These are phyloP conservation scores for Pestalotiopsis sp. DNA, from an alignment of 2,329 filamentous ascomycete species.

Conservation along the genomic window DNA sequence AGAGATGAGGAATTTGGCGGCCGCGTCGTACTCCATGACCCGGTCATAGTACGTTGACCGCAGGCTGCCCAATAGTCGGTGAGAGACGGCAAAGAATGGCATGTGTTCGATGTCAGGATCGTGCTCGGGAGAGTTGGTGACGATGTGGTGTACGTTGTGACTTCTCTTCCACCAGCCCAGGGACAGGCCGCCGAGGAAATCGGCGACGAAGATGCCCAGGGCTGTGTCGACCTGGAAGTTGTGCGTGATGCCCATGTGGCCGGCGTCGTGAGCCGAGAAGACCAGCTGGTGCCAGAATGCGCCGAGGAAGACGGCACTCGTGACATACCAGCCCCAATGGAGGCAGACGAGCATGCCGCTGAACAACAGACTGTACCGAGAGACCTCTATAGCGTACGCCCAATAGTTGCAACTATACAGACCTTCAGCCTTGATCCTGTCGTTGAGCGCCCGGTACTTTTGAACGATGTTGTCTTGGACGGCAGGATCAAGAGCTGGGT, in stretches of 20 bases:
- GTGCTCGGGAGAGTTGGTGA: conserved; percentile 93
- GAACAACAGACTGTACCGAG: conserved; percentile 71
- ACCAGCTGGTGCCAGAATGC: conserved; percentile 92
- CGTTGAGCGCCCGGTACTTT: conserved; percentile 79
- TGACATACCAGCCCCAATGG: conserved; percentile 63
- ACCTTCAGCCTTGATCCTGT: conserved; percentile 70
- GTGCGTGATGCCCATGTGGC: conserved; percentile 97
- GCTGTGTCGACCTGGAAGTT: conserved; percentile 78
- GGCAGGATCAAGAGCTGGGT: conserved; percentile 71
- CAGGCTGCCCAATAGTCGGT: conserved; percentile 73
- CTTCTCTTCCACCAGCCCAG: conserved; percentile 97
- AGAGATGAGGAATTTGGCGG: conserved; percentile 69
- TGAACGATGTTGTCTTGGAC: conserved; percentile 75
- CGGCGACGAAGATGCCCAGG: conserved; percentile 87
- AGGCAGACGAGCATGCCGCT: conserved; percentile 62
- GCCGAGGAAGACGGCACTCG: conserved; percentile 75
- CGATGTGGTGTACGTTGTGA: conserved; percentile 95
- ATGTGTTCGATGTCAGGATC: conserved; percentile 94
- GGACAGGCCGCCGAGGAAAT: conserved; percentile 86
- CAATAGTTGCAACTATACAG: conserved; percentile 84
- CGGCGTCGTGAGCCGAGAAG: conserved; percentile 92
- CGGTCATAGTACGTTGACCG: conserved; percentile 82
- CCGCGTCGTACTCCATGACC: conserved; percentile 74
- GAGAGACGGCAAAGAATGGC: conserved; percentile 84
- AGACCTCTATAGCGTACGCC: conserved; percentile 73